phyloP scores from a whole-genome alignment of 805 yeast genomes.

The Pachysolen tannophilus region DNA sequence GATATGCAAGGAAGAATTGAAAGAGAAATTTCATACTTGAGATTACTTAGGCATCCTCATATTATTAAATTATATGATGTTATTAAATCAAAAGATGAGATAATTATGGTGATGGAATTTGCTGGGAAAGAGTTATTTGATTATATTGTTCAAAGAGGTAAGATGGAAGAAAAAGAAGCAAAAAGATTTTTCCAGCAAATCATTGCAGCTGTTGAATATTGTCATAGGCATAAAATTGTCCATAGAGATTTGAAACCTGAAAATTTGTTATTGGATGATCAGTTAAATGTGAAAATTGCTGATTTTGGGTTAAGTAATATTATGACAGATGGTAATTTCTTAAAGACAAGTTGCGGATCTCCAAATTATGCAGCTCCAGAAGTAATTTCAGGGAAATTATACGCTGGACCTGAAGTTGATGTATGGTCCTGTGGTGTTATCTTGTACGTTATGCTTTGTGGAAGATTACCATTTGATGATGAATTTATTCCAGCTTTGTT shows the following conservation, averaged over 20 bases:
- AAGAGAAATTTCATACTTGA: constrained; percentile 83
- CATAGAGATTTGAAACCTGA: constrained; percentile 97
- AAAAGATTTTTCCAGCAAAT: constrained; percentile 93
- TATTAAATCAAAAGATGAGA: constrained; percentile 89
- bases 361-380: constrained; percentile 99
- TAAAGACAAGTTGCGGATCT: constrained; percentile 92
- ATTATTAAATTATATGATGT: constrained; percentile 94
- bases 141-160: constrained; percentile 88
- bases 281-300: constrained; percentile 88
- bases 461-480: constrained; percentile 92
- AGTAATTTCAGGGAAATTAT: constrained; percentile 87
- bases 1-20: constrained; percentile 98
- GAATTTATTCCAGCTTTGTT: constrained; percentile 92
- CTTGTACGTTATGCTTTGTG: constrained; percentile 91
- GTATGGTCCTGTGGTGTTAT: constrained; percentile 98
- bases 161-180: constrained; percentile 88
- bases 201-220: constrained; percentile 92
- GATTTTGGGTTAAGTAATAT: constrained; percentile 93
- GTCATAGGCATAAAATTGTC: constrained; percentile 93
- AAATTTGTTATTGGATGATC: constrained; percentile 80
- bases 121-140: constrained; percentile 97
- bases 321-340: constrained; percentile 95
- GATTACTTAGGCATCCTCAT: constrained; percentile 90
- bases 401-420: constrained; percentile 97
- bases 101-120: constrained; percentile 93